Evolutionary conservation across 2,329 filamentous ascomycete genomes (phyloP), one percentile per base, ranked within the genome.

Genomic region (Fragosphaeria purpurea): DNA sequence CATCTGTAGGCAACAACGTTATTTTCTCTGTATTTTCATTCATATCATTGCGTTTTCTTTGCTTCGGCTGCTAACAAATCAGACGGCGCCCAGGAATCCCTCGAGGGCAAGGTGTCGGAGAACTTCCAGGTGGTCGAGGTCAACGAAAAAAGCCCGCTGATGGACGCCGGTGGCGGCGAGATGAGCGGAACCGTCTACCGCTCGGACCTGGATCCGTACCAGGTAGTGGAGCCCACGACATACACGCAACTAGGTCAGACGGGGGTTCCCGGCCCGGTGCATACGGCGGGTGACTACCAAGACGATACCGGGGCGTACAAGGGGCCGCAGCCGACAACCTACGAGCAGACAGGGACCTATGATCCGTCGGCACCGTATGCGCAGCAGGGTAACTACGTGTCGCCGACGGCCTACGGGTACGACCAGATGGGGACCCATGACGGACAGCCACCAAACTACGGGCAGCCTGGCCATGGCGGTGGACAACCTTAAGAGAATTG

Each of bases 1-100:
- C 13, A 57, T 58, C 2, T 61, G 62, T 64, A 41, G 55, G 61
- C 13, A 13, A 2, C 13, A 13, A 2, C 9, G 4, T 9, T 40
- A 12, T 42, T 8, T 22, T 7, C 13, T 13, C 22, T 31, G 5
- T 42, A 9, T 7, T 30, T 22, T 30, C 6, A n/a, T n/a, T n/a
- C n/a, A n/a, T n/a, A n/a, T n/a, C n/a, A 7, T 42, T 22, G 5
- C 30, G 3, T 8, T 42, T 42, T 40, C 11, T 2, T 22, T 2
- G 33, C 4, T 42, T 30, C 13, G 6, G 41, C 41, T 30, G 12
- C 41, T 42, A 30, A 42, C 41, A 22, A 10, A 42, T 7, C 13
- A 42, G 41, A 49, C 7, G 47, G 47, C n/a, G 47, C 47, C 5
- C 11, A 44, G 35, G 47, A 40, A 5, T 34, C 41, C 9, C 42